A percentile compares a stretch with the other conserved stretches of the same genome.
Evolutionary conservation across 345 rosid genomes (phyloP).

Genomic region (Sisymbrium altissimum): DNA sequence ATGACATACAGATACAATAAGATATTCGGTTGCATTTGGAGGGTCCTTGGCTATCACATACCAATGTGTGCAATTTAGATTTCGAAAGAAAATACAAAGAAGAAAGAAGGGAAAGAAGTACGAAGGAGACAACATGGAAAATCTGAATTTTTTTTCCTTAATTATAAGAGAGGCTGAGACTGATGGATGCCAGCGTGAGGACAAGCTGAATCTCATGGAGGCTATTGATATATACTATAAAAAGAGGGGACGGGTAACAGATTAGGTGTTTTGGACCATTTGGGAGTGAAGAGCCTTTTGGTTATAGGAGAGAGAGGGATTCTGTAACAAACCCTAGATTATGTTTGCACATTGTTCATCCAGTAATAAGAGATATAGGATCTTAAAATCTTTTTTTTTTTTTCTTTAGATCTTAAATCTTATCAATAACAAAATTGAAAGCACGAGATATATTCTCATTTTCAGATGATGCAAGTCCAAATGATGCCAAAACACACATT

Average conservation of each 20-base stretch:
- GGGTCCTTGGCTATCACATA: neutral
- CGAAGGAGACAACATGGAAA: neutral
- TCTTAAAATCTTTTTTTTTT: too few species aligned
- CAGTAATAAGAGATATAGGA: neutral
- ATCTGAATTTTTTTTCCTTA: neutral
- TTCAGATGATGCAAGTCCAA: neutral
- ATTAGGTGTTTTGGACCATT: too few species aligned
- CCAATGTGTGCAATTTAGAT: neutral
- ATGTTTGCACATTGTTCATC: neutral
- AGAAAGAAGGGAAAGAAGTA: too few species aligned
- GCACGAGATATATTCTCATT: neutral
- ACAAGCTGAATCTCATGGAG: neutral
- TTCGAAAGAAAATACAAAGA: neutral
- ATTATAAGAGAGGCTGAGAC: neutral
- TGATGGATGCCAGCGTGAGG: neutral
- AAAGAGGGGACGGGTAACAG: too few species aligned
- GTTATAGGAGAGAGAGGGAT: too few species aligned
- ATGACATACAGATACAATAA: neutral
- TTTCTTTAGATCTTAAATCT: too few species aligned
- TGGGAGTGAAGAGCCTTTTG: too few species aligned
- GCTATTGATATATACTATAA: too few species aligned
- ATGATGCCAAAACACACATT: neutral
- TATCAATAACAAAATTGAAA: neutral
- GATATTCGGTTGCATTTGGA: neutral
- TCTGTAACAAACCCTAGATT: neutral